These are phyloP conservation scores for Ganoderma lingzhi DNA, from an alignment of 1,284 basidiomycete genomes.

Conservation along the genomic window DNA sequence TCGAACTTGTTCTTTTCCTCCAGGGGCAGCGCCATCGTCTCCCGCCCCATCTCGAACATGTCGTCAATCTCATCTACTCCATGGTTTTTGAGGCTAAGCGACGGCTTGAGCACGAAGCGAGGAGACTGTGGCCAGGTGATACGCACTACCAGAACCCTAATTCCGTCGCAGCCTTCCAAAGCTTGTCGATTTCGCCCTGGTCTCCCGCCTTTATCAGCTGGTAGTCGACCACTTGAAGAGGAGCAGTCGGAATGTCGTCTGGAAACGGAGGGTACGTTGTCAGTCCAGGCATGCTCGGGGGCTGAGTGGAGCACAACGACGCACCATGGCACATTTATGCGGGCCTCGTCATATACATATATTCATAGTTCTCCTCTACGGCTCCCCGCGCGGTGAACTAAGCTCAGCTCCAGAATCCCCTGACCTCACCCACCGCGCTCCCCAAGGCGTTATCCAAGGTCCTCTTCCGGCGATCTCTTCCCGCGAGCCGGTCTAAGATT, in stretches of 20 bases:
- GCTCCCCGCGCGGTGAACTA: constrained; percentile 1
- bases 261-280: constrained; percentile 43
- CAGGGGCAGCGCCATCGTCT: constrained; percentile 42
- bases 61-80: constrained; percentile 41
- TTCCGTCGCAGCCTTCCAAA: constrained; percentile 44
- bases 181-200: constrained; percentile 37
- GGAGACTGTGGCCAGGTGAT: background rate
- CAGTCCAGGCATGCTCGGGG: constrained; percentile 29
- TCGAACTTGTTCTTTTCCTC: constrained; percentile 46
- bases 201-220: constrained; percentile 38
- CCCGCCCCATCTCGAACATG: constrained; percentile 46
- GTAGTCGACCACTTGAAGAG: constrained; percentile 47
- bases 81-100: constrained; percentile 43
- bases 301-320: background rate
- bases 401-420: background rate
- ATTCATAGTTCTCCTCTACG: background rate
- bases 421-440: background rate
- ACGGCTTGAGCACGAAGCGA: background rate
- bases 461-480: background rate
- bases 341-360: background rate
- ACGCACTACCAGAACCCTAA: constrained; percentile 48
- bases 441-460: background rate
- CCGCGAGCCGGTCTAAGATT: background rate
- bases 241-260: constrained; percentile 43
- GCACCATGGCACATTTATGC: background rate